Evolutionary conservation across 306 rosid species (phyloP).

Genomic region (Prunus kanzakura): DNA sequence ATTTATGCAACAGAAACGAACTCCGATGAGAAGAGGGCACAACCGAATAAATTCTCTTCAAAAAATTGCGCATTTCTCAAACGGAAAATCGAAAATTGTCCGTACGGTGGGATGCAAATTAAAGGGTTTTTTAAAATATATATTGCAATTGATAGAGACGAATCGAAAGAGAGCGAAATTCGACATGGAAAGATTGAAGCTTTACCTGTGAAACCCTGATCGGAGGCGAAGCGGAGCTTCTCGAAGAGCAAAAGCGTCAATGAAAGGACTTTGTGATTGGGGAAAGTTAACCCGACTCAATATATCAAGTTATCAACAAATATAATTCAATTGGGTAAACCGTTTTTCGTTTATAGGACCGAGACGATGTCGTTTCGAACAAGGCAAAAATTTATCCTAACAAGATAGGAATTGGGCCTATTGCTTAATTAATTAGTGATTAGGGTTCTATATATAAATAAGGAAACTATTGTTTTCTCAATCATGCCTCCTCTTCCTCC

Average conservation of each 20-base stretch:
- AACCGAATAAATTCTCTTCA: no score
- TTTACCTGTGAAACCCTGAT: neutral
- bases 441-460: no score
- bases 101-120: neutral
- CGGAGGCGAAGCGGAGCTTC: slow-evolving; percentile 7
- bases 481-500: no score
- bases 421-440: no score
- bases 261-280: neutral
- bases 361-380: no score
- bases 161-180: neutral
- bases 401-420: no score
- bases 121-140: neutral
- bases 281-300: neutral
- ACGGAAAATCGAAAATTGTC: neutral
- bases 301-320: no score
- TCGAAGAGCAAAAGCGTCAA: neutral
- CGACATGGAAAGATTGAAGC: neutral
- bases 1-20: neutral
- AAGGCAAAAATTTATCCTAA: no score
- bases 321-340: no score
- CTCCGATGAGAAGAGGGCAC: neutral
- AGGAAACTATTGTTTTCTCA: no score
- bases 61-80: neutral
- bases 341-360: no score
- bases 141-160: neutral